A percentile compares a stretch with the other conserved stretches of the same genome.
Evolutionary conservation across 2,329 filamentous ascomycete genomes (phyloP).

Genomic region (Ramularia endophylla): DNA sequence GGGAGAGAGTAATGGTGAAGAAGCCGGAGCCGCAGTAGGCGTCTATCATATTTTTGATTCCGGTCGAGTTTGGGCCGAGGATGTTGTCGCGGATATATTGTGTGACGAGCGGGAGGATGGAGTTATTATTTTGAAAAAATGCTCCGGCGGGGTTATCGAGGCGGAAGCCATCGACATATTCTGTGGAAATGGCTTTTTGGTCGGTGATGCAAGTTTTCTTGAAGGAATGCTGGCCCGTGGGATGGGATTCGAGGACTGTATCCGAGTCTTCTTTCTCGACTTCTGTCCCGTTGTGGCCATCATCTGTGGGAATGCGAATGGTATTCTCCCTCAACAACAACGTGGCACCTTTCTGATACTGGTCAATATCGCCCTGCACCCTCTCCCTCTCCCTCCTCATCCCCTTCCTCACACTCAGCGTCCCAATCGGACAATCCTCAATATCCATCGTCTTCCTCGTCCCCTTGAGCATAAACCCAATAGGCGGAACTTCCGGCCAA

Average conservation of each 20-base stretch:
- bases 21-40: slow-evolving; percentile 96
- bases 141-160: slow-evolving; percentile 89
- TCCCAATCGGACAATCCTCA: slow-evolving; percentile 95
- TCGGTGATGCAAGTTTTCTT: slow-evolving; percentile 87
- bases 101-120: slow-evolving; percentile 82
- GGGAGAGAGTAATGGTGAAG: slow-evolving; percentile 89
- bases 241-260: slow-evolving; percentile 50
- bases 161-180: slow-evolving; percentile 78
- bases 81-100: slow-evolving; percentile 78
- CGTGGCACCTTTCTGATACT: slow-evolving; percentile 77
- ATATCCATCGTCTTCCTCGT: slow-evolving; percentile 78
- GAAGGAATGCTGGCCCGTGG: slow-evolving; percentile 59
- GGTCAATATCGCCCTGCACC: slow-evolving; percentile 62
- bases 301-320: slow-evolving; percentile 52
- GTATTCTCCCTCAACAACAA: slow-evolving; percentile 86
- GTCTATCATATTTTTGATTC: slow-evolving; percentile 84
- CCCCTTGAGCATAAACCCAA: slow-evolving; percentile 91
- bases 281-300: slow-evolving; percentile 25
- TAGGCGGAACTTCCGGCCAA: slow-evolving; percentile 64
- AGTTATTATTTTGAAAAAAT: slow-evolving; percentile 99
- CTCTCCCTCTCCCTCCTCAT: slow-evolving; percentile 72
- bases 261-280: slow-evolving; percentile 33
- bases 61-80: slow-evolving; percentile 37
- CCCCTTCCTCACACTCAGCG: slow-evolving; percentile 72
- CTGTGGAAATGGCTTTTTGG: slow-evolving; percentile 72